Evolutionary conservation across 1,284 basidiomycete genomes (phyloP).

Genomic region (Fomitopsis palustris): DNA sequence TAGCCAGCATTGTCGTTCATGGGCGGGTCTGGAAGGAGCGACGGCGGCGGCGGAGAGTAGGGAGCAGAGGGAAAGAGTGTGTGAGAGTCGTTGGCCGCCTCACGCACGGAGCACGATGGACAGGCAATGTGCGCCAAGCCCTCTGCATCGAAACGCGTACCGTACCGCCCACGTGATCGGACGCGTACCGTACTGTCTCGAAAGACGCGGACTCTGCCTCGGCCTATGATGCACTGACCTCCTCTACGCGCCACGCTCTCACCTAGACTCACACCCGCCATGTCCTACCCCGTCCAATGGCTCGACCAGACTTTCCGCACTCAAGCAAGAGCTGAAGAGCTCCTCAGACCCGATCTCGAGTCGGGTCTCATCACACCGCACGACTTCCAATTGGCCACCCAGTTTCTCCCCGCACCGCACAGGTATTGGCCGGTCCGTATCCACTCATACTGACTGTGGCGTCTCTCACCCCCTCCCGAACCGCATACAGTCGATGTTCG

Average conservation of each 20-base stretch:
- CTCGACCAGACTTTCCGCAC: slow-evolving; percentile 37
- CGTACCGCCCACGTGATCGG: slow-evolving; percentile 2
- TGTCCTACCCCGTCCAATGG: slow-evolving; percentile 31
- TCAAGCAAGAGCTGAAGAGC: slow-evolving; percentile 32
- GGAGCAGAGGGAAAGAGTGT: slow-evolving; percentile 11
- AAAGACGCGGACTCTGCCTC: not conserved
- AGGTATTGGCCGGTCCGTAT: slow-evolving; percentile 39
- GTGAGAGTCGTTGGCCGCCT: too few relatives aligned
- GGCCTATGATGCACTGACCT: slow-evolving; percentile 1
- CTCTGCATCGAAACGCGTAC: not conserved
- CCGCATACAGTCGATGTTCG: slow-evolving; percentile 19
- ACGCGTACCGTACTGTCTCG: not conserved
- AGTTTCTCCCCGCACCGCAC: slow-evolving; percentile 47
- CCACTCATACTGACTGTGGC: not conserved
- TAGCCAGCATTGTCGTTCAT: slow-evolving; percentile 21
- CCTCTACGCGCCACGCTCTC: not conserved
- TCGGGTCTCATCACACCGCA: slow-evolving; percentile 46
- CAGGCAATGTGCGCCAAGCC: not conserved
- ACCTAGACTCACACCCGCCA: not conserved
- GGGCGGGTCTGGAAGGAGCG: slow-evolving; percentile 9
- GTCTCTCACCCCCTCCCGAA: not conserved
- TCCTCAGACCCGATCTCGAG: slow-evolving; percentile 58
- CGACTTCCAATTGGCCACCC: slow-evolving; percentile 51
- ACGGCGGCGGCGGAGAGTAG: slow-evolving; percentile 14
- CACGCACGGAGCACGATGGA: not conserved